Conservation (phyloP, 805 yeast genomes). For the Kregervanrija pseudodelftensis region DNA sequence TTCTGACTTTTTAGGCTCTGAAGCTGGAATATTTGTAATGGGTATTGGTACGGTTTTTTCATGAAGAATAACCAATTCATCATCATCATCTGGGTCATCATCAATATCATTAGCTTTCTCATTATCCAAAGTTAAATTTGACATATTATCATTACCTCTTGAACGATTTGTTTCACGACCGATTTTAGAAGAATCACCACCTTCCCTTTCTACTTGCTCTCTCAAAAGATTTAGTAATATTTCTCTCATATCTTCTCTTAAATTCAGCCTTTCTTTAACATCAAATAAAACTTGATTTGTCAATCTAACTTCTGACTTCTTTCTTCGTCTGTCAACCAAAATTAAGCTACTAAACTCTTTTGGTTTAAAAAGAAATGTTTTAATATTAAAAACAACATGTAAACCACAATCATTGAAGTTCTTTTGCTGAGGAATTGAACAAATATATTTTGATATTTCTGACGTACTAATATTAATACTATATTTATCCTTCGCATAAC, state of each 20-base stretch:
- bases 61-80: not conserved
- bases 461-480: slow-evolving; percentile 37
- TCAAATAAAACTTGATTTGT: slow-evolving; percentile 18
- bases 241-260: slow-evolving; percentile 20
- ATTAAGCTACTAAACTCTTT: slow-evolving; percentile 29
- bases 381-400: slow-evolving; percentile 72
- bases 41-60: no score
- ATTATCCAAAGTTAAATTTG: no score
- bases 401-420: slow-evolving; percentile 94
- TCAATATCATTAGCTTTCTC: no score
- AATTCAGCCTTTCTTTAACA: slow-evolving; percentile 18
- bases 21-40: no score
- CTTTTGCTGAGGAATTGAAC: slow-evolving; percentile 69
- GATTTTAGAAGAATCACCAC: slow-evolving; percentile 18
- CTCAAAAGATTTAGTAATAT: slow-evolving; percentile 19
- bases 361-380: slow-evolving; percentile 47
- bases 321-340: slow-evolving; percentile 12
- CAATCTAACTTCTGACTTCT: slow-evolving; percentile 3
- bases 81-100: not conserved
- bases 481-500: slow-evolving; percentile 64
- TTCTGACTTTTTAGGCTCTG: no score
- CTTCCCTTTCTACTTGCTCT: slow-evolving; percentile 19
- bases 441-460: slow-evolving; percentile 31
- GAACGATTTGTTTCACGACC: slow-evolving; percentile 10
- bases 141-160: not conserved